Evolutionary conservation across 1,139 yeast species (phyloP), one percentile per base, ranked within the genome.

Genomic region (Hemisphaericaspora xylofermentans): DNA sequence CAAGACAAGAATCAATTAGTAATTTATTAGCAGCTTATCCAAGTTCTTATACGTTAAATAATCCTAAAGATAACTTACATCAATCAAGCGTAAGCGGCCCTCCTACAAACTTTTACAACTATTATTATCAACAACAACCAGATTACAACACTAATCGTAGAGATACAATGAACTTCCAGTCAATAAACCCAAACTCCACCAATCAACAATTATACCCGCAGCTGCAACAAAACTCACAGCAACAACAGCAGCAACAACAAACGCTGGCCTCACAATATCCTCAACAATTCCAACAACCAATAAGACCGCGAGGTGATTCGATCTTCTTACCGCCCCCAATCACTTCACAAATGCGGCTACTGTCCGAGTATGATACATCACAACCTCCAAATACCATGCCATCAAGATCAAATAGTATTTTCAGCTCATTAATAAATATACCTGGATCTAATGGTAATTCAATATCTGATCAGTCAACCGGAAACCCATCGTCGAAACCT

Each of bases 401-500:
- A n/a, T 36, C 39, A 12, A 46, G 76, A 18, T 67, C 76, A 26
- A 70, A 71, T 44, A 66, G 74, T 46, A 69, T 71, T 10, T 71
- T 71, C 52, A 67, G 67, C 45, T 63, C 71, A 8, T 54, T 68
- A 19, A 68, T 71, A 28, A 74, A 71, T 48, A 54, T 70, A 18
- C 75, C 76, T 3, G 60, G 60, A 1, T 62, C 73, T 2, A 51
- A 52, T 21, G 56, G 61, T 13, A 68, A 67, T 45, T 66, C 72
- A 1, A 49, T 66, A n/a, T 57, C 65, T 36, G 68, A 64, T 14
- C 60, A 50, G 10, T 54, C 58, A 16, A 30, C 40, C 12, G 54
- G 55, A 13, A 41, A 38, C 22, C 34, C 26, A 6, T 34, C 39
- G 6, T 19, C 16, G 5, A 22, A 22, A 9, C n/a, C 36, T 12